Percentiles rank a stretch among this genome's conserved stretches.
These are phyloP conservation scores for Monosporascus ibericus DNA, from an alignment of 2,329 filamentous ascomycete genomes.

Conservation along the genomic window DNA sequence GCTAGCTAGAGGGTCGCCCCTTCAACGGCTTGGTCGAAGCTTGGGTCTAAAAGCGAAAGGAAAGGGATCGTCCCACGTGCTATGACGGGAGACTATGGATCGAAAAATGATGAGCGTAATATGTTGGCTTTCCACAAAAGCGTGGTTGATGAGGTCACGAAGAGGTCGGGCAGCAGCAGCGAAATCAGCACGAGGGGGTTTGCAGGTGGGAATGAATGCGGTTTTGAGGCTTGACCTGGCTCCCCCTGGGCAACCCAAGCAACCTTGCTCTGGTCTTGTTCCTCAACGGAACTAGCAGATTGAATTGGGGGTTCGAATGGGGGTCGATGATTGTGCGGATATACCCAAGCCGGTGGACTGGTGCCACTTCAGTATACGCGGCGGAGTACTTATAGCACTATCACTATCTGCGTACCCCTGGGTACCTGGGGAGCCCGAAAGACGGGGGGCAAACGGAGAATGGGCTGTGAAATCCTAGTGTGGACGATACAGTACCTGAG, in stretches of 20 bases:
- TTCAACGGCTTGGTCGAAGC: neutral
- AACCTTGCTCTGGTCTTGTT: neutral
- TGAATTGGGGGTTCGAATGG: neutral
- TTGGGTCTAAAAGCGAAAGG: neutral
- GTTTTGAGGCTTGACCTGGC: neutral
- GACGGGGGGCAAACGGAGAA: no score
- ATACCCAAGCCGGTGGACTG: neutral
- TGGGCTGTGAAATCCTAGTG: no score
- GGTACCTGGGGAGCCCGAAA: no score
- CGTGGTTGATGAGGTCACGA: constrained; percentile 20
- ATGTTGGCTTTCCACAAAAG: constrained; percentile 8
- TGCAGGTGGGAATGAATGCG: neutral
- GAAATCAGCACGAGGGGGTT: constrained; percentile 4
- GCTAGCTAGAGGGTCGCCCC: neutral
- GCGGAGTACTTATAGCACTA: neutral
- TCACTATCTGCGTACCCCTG: neutral
- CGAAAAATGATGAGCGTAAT: constrained; percentile 1
- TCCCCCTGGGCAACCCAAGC: neutral
- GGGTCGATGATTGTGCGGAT: neutral
- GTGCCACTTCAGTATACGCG: neutral
- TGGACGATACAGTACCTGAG: no score
- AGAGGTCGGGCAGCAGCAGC: constrained; percentile 14
- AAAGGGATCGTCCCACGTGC: neutral
- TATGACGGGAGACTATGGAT: neutral
- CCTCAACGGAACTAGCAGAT: neutral